Evolutionary conservation across 768 basidiomycete species (phyloP), one percentile per base, ranked within the genome.

Genomic region (Coprinopsis marcescibilis): DNA sequence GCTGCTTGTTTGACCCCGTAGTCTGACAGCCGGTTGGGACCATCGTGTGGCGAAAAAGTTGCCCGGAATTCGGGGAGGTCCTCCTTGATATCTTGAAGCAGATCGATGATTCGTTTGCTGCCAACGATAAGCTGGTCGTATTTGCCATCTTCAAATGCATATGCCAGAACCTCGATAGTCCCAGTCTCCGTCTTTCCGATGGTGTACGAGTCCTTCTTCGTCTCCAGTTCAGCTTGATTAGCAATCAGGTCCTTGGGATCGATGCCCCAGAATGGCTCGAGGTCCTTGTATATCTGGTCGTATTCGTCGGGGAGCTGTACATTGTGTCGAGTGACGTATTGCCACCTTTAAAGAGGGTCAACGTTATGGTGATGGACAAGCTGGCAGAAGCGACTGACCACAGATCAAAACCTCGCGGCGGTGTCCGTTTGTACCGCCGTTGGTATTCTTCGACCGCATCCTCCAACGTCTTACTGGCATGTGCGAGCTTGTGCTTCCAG

Each of bases 231-330:
- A 3, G 60, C 51, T 21, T 69, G 66, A 19, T 68, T 63, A 10
- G 60, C 47, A n/a, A 58, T 54, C 10, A 75, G 63, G 37, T 73
- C 72, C 4, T 50, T 45, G 0, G 73, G 73, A 27, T 69, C 62
- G 29, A 95, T 64, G 0, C 77, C 71, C 85, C 86, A 92, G 65
- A 89, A 96, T 0, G 90, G 89, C 41, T 82, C 81, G 3, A 97
- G 68, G 58, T 95, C 91, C 37, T 77, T 68, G 39, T 73, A 59
- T 24, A 94, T 78, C 21, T 71, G 70, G 55, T 89, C 89, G 55
- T 90, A 95, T 63, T 95, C 93, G 60, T 97, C 93, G 4, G 85
- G 76, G 45, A 95, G 79, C 55, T 82, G 80, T 20, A 89, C 80
- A 14, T 78, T 66, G 62, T 92, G 77, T 40, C 81, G 72, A 57